Percentiles rank a stretch among this genome's conserved stretches.
Evolutionary conservation across 1,284 basidiomycete genomes (phyloP).

Genomic region (Trichosporon faecale): DNA sequence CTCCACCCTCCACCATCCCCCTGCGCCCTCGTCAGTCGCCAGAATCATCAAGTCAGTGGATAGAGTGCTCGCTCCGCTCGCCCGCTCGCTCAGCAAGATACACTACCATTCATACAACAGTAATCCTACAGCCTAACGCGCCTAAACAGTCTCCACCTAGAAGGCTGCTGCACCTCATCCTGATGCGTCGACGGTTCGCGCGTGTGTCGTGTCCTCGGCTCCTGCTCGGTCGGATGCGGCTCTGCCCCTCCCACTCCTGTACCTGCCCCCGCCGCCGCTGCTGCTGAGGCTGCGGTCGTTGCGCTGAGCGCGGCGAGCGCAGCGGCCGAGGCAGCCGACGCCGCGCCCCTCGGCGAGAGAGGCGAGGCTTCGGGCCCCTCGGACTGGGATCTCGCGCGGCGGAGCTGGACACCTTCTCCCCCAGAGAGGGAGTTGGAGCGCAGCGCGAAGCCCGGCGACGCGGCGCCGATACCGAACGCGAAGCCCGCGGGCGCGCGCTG

Average conservation of each 20-base stretch:
- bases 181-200: not conserved
- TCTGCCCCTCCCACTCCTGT: too few relatives aligned
- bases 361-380: not conserved
- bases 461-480: constrained; percentile 51
- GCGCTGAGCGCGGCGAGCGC: not conserved
- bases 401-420: not conserved
- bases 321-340: not conserved
- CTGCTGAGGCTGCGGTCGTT: not conserved
- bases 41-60: too few relatives aligned
- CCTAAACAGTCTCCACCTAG: too few relatives aligned
- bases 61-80: too few relatives aligned
- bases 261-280: too few relatives aligned
- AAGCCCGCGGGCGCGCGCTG: constrained; percentile 46
- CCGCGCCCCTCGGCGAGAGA: not conserved
- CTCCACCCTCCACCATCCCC: too few relatives aligned
- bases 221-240: not conserved
- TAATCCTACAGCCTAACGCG: too few relatives aligned
- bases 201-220: not conserved
- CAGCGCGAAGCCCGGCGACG: constrained; percentile 52
- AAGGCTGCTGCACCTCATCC: not conserved
- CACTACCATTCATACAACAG: too few relatives aligned
- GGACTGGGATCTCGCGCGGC: not conserved
- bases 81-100: too few relatives aligned
- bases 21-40: too few relatives aligned
- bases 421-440: constrained; percentile 32